Evolutionary conservation across 2,329 filamentous ascomycete species (phyloP).

Genomic region (Aureobasidium pullulans): DNA sequence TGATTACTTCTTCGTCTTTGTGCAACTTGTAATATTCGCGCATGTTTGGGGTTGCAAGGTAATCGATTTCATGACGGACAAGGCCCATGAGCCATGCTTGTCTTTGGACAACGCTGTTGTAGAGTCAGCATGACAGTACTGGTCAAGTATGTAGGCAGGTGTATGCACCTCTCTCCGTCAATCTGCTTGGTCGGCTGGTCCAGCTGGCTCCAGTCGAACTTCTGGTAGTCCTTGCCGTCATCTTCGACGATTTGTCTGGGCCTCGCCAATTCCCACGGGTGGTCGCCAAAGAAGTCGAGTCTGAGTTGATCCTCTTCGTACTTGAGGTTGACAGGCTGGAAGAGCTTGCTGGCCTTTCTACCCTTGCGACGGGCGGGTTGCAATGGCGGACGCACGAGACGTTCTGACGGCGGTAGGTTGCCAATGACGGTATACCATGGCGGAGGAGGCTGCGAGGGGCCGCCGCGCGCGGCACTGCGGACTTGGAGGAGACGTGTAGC

Average conservation of each 20-base stretch:
- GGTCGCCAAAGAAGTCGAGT: slow-evolving; percentile 78
- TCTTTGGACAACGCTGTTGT: slow-evolving; percentile 75
- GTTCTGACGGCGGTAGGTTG: slow-evolving; percentile 53
- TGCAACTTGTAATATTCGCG: background rate
- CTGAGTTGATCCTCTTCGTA: slow-evolving; percentile 83
- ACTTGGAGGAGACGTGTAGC: slow-evolving; percentile 43
- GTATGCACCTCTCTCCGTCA: slow-evolving; percentile 69
- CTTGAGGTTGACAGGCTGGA: slow-evolving; percentile 66
- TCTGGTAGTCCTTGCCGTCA: slow-evolving; percentile 72
- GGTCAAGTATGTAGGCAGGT: background rate
- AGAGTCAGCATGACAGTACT: background rate
- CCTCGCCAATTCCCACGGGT: slow-evolving; percentile 93
- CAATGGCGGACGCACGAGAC: slow-evolving; percentile 48
- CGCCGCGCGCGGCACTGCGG: background rate
- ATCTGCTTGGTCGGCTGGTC: slow-evolving; percentile 67
- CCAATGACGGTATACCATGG: slow-evolving; percentile 52
- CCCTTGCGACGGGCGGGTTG: slow-evolving; percentile 44
- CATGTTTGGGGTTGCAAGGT: background rate
- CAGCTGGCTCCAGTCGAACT: slow-evolving; percentile 70
- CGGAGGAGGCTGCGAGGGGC: slow-evolving; percentile 33
- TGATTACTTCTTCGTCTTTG: background rate
- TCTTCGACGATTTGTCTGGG: slow-evolving; percentile 78
- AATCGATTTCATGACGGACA: slow-evolving; percentile 7
- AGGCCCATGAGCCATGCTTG: slow-evolving; percentile 70
- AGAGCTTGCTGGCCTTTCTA: slow-evolving; percentile 65